phyloP scores from a whole-genome alignment of 495 filamentous ascomycete genomes.

The Aspergillus olivimuriae region DNA sequence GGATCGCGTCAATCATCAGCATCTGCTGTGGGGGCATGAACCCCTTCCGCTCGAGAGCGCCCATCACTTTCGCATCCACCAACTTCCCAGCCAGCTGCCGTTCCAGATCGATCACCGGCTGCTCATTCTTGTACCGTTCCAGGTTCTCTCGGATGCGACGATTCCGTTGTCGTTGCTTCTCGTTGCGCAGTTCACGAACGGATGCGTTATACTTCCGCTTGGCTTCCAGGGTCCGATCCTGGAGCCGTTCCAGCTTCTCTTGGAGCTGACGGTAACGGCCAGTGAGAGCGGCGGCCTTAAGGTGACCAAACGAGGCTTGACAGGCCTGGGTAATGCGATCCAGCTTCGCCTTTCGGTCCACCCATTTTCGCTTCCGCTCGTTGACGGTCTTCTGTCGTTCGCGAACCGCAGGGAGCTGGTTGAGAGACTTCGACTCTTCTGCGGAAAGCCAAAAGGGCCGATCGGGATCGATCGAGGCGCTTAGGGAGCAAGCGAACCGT shows the following conservation, averaged over 20 bases:
- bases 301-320: neutral
- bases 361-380: slow-evolving; percentile 4
- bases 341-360: neutral
- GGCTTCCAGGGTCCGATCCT: slow-evolving; percentile 4
- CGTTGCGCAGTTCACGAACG: slow-evolving; percentile 11
- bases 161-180: slow-evolving; percentile 19
- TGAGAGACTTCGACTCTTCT: slow-evolving; percentile 17
- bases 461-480: slow-evolving; percentile 26
- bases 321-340: neutral
- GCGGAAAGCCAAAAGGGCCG: slow-evolving; percentile 16
- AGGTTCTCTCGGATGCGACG: slow-evolving; percentile 18
- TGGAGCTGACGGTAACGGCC: neutral
- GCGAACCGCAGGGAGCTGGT: slow-evolving; percentile 12
- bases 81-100: slow-evolving; percentile 23
- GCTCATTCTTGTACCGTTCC: slow-evolving; percentile 23
- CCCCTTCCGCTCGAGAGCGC: slow-evolving; percentile 10
- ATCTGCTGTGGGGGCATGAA: slow-evolving; percentile 19
- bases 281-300: neutral
- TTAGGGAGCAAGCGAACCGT: slow-evolving; percentile 25
- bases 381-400: slow-evolving; percentile 9
- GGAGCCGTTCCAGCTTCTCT: neutral
- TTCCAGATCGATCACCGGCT: slow-evolving; percentile 26
- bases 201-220: neutral
- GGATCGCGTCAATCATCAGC: slow-evolving; percentile 19
- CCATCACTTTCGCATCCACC: slow-evolving; percentile 16